Conservation (phyloP, 306 rosid genomes). For the Ormosia semicastrata region DNA sequence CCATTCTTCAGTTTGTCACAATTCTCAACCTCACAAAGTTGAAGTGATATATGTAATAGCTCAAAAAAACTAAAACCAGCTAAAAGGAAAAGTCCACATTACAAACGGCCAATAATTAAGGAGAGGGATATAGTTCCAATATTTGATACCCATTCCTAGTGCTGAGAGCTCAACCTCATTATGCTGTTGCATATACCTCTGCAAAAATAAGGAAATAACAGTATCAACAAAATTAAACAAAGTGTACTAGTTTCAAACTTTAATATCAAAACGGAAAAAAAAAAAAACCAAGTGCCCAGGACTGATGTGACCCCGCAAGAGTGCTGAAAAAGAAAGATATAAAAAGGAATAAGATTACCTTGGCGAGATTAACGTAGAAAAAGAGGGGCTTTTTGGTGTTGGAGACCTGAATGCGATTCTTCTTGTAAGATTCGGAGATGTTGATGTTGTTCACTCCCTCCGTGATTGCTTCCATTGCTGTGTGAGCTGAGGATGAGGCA, state of each 20-base stretch:
- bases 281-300: not conserved
- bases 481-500: not conserved
- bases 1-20: not conserved
- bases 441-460: slow-evolving; percentile 56
- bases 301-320: not conserved
- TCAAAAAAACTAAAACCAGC: not conserved
- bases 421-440: slow-evolving; percentile 52
- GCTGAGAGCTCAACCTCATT: slow-evolving; percentile 86
- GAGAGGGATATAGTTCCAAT: not conserved
- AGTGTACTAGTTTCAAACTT: not conserved
- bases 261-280: not conserved
- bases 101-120: not conserved
- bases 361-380: slow-evolving; percentile 75
- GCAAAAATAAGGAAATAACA: not conserved
- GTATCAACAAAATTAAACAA: not conserved
- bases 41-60: not conserved
- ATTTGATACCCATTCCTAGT: slow-evolving; percentile 72
- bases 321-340: not conserved
- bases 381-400: slow-evolving; percentile 77
- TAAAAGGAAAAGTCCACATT: not conserved
- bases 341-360: slow-evolving; percentile 27
- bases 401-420: slow-evolving; percentile 80
- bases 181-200: slow-evolving; percentile 82
- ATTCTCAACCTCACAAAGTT: not conserved
- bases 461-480: slow-evolving; percentile 54